phyloP scores from a whole-genome alignment of 371 early-diverging fungal genomes.

The Actinomucor elegans region DNA sequence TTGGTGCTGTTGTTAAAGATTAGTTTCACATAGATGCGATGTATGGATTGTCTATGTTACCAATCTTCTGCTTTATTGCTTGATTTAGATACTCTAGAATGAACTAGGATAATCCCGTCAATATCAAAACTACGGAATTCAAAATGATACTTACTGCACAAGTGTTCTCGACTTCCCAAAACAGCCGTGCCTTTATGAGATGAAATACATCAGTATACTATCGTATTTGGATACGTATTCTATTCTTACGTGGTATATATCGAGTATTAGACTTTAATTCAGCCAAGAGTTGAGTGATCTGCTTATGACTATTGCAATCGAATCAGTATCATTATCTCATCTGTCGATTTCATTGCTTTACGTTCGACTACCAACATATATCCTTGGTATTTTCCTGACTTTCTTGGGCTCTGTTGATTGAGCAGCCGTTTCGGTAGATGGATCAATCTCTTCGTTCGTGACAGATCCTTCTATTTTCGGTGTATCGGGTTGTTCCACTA shows the following conservation, averaged over 20 bases:
- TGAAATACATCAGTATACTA: background rate
- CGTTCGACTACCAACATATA: slow-evolving; percentile 61
- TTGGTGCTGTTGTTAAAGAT: slow-evolving; percentile 7
- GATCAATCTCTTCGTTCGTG: slow-evolving; percentile 11
- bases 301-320: slow-evolving; percentile 52
- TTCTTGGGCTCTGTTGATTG: too few relatives aligned
- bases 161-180: slow-evolving; percentile 56
- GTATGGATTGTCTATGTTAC: slow-evolving; percentile 13
- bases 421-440: too few relatives aligned
- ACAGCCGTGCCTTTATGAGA: slow-evolving; percentile 42
- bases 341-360: slow-evolving; percentile 31
- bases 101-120: slow-evolving; percentile 27
- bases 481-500: background rate
- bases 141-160: slow-evolving; percentile 44
- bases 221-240: too few relatives aligned
- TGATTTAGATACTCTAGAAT: slow-evolving; percentile 37
- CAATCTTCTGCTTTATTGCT: slow-evolving; percentile 50
- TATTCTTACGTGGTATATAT: slow-evolving; percentile 50
- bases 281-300: slow-evolving; percentile 51
- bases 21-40: background rate
- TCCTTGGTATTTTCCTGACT: slow-evolving; percentile 20
- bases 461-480: background rate
- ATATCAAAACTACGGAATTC: too few relatives aligned
- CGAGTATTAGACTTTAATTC: slow-evolving; percentile 54
- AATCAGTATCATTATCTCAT: too few relatives aligned